phyloP scores from a whole-genome alignment of 495 filamentous ascomycete species.

The Penicillium lagena region DNA sequence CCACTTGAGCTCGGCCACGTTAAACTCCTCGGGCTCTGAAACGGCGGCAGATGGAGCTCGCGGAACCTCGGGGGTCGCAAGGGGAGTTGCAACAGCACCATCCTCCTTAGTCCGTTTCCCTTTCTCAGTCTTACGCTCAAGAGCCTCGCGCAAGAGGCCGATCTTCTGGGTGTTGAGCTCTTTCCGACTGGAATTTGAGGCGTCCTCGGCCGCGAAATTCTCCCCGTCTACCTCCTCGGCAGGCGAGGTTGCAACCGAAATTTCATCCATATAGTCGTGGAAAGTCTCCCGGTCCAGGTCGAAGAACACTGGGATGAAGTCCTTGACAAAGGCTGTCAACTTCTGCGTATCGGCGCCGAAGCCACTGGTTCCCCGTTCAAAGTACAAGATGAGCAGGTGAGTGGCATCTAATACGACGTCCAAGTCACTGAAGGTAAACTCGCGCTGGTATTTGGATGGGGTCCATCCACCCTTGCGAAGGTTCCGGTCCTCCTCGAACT shows the following conservation, averaged over 20 bases:
- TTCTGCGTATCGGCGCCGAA: slow-evolving; percentile 68
- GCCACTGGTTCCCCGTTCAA: slow-evolving; percentile 59
- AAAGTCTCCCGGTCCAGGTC: slow-evolving; percentile 72
- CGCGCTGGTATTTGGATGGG: slow-evolving; percentile 63
- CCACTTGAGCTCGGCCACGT: slow-evolving; percentile 47
- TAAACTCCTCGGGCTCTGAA: slow-evolving; percentile 43
- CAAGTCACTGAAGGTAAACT: slow-evolving; percentile 65
- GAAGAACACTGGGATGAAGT: slow-evolving; percentile 86
- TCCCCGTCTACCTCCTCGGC: slow-evolving; percentile 63
- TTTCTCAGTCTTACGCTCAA: slow-evolving; percentile 68
- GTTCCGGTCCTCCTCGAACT: slow-evolving; percentile 76
- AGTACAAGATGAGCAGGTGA: slow-evolving; percentile 69
- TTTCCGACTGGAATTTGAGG: slow-evolving; percentile 48
- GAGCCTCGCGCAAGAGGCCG: slow-evolving; percentile 77
- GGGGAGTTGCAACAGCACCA: slow-evolving; percentile 76
- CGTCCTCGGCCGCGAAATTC: slow-evolving; percentile 40
- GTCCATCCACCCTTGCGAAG: slow-evolving; percentile 53
- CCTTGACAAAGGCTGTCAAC: slow-evolving; percentile 76
- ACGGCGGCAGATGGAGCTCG: slow-evolving; percentile 45
- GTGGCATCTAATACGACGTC: slow-evolving; percentile 77
- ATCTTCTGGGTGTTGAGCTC: slow-evolving; percentile 64
- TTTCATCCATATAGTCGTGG: slow-evolving; percentile 66
- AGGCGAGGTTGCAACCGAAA: slow-evolving; percentile 51
- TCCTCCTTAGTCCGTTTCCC: slow-evolving; percentile 62
- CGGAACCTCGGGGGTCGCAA: slow-evolving; percentile 22